A percentile compares a stretch with the other conserved stretches of the same genome.
Conservation (phyloP, 2,329 filamentous ascomycete species). For the Ascochyta koolunga region DNA sequence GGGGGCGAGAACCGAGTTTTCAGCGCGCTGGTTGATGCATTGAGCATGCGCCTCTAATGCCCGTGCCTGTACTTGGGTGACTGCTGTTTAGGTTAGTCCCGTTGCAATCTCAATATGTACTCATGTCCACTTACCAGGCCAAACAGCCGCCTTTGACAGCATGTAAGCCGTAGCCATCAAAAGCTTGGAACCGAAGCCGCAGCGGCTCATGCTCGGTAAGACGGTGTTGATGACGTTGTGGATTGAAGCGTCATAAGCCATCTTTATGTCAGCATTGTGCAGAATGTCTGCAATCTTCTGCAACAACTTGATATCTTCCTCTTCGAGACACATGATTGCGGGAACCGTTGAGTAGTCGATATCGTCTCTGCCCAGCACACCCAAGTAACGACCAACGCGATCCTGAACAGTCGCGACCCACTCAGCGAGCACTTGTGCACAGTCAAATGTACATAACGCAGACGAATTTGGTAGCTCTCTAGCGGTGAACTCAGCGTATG, state of each 20-base stretch:
- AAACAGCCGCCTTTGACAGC: conserved; percentile 86
- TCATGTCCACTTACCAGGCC: conserved; percentile 72
- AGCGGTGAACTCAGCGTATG: conserved; percentile 82
- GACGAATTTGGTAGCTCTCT: conserved; percentile 88
- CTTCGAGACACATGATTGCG: conserved; percentile 86
- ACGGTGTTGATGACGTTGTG: conserved; percentile 56
- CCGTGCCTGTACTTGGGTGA: conserved; percentile 72
- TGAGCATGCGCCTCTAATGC: conserved; percentile 69
- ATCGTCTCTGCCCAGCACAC: conserved; percentile 81
- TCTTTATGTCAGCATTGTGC: conserved; percentile 76
- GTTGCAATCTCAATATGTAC: neutral
- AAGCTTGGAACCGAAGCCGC: conserved; percentile 84
- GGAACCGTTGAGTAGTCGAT: conserved; percentile 81
- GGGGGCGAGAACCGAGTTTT: conserved; percentile 49
- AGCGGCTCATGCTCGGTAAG: conserved; percentile 62
- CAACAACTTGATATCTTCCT: conserved; percentile 86
- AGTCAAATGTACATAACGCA: conserved; percentile 91
- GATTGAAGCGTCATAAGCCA: conserved; percentile 61
- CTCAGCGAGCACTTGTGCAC: conserved; percentile 89
- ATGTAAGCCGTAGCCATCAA: conserved; percentile 84
- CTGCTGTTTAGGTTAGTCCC: conserved; percentile 46
- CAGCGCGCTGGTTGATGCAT: conserved; percentile 67
- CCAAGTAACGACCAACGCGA: conserved; percentile 86
- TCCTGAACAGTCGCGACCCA: conserved; percentile 95
- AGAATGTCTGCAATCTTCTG: conserved; percentile 83